Base-by-base conservation (phyloP, 225 moss, liverwort and hornwort genomes). In the Anthoceros angustus region DNA sequence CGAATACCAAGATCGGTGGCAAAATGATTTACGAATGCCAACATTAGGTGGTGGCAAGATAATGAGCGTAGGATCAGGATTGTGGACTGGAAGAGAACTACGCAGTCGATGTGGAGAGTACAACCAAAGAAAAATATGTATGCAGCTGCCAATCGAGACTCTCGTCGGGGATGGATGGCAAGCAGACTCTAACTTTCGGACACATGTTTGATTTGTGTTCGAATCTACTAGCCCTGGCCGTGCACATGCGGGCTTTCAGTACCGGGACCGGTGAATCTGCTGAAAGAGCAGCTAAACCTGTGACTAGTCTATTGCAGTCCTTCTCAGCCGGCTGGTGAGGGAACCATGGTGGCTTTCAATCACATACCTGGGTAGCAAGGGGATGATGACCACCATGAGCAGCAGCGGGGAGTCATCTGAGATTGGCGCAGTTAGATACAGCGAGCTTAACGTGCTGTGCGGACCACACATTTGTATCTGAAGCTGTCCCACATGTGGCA, bases 281-380 rank as follows among this genome's bases (percentile, higher is more conserved):
- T 80, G 82, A 45, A 98, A 80, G 41, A 98, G 83, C 86, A 38
- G 87, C 98, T 62, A 88, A 71, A 55, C 98, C 98, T 64, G 92
- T 78, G 39, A 91, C 84, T 75, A 98, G 68, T 98, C 98, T 42
- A 98, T 72, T 10, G 89, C 89, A 50, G 82, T 74, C 76, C 89
- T 98, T 41, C 84, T 98, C 75, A 77, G 77, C 75, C 88, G 88
- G 66, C 98, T 98, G 15, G 98, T 98, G 76, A 98, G 73, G 67
- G 89, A 84, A 65, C 98, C 98, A 71, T 92, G 71, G 74, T 98
- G 92, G 70, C 75, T 79, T 64, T 92, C 92, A 71, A 98, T 65
- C 43, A 92, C 84, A 66, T 98, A 98, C 65, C 84, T 86, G 38
- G 98, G 98, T 63, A 98, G 75, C 77, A 91, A 82, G 26, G 92